Conservation (phyloP, 2,329 filamentous ascomycete species). For the Parasarocladium wereldwijsianum region DNA sequence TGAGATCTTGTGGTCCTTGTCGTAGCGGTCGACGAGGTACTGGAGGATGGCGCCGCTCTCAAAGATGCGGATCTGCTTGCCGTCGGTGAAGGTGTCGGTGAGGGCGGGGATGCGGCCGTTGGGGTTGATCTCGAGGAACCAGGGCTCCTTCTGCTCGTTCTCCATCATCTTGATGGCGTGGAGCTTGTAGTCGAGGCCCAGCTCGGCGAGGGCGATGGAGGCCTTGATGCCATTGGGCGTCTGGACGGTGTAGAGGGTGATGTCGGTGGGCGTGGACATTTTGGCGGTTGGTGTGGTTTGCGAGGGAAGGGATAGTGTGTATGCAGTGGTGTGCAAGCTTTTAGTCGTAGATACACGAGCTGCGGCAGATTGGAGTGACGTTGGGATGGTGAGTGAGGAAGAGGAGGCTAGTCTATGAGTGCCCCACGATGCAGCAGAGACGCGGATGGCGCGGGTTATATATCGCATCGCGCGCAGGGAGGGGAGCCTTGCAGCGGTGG, state of each 20-base stretch:
- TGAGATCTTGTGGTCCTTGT: conserved; percentile 67
- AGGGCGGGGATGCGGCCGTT: conserved; percentile 84
- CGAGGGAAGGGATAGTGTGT: no score
- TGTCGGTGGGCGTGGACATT: conserved; percentile 31
- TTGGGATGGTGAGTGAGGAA: no score
- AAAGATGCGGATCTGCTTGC: conserved; percentile 60
- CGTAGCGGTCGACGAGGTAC: conserved; percentile 72
- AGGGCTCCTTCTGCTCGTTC: conserved; percentile 68
- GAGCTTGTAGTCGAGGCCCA: conserved; percentile 66
- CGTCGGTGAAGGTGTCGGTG: conserved; percentile 64
- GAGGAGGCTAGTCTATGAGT: no score
- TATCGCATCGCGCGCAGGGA: no score
- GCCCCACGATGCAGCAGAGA: no score
- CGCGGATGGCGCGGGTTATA: no score
- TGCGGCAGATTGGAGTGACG: no score
- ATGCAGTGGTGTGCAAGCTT: no score
- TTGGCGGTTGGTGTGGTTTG: conserved; percentile 1
- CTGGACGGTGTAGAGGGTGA: conserved; percentile 67
- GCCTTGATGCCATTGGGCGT: conserved; percentile 89
- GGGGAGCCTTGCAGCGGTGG: no score
- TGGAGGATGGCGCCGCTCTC: conserved; percentile 75
- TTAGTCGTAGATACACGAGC: no score
- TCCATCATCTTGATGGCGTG: conserved; percentile 57
- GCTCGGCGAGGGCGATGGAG: conserved; percentile 74
- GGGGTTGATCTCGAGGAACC: conserved; percentile 85